A percentile compares a stretch with the other conserved stretches of the same genome.
phyloP scores from a whole-genome alignment of 2,329 filamentous ascomycete species.

The Sporothrix schenckii region DNA sequence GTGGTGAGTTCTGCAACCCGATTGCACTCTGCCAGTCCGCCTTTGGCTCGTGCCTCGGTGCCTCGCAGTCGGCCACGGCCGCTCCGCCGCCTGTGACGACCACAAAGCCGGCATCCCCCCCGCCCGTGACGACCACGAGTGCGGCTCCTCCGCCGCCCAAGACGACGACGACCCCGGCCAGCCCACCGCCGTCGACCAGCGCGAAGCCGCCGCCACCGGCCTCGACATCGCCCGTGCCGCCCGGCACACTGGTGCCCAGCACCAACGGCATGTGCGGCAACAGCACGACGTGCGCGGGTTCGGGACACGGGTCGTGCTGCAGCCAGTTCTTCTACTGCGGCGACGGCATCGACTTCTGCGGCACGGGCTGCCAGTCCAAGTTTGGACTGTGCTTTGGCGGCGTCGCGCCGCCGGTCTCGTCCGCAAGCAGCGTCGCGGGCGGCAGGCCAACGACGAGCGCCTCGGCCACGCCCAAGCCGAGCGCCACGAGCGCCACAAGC shows the following conservation, averaged over 20 bases:
- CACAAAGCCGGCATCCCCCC: constrained; percentile 35
- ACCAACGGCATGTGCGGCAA: constrained; percentile 35
- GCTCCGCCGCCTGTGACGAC: constrained; percentile 23
- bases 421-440: neutral
- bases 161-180: constrained; percentile 35
- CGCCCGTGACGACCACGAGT: neutral
- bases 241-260: constrained; percentile 22
- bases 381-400: constrained; percentile 32
- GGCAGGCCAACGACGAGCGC: neutral
- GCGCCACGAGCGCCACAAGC: neutral
- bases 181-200: constrained; percentile 9
- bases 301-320: constrained; percentile 33
- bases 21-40: constrained; percentile 33
- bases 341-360: constrained; percentile 33
- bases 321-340: constrained; percentile 35
- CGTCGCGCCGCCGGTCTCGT: neutral
- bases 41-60: constrained; percentile 34
- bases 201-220: neutral
- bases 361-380: constrained; percentile 31
- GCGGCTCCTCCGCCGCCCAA: neutral
- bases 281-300: constrained; percentile 34
- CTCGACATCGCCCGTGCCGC: constrained; percentile 32
- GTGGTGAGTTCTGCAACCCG: constrained; percentile 32
- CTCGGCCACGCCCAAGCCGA: neutral
- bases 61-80: constrained; percentile 13